Evolutionary conservation across 2,329 filamentous ascomycete genomes (phyloP), one percentile per base, ranked within the genome.

Genomic region (Claviceps fusiformis): DNA sequence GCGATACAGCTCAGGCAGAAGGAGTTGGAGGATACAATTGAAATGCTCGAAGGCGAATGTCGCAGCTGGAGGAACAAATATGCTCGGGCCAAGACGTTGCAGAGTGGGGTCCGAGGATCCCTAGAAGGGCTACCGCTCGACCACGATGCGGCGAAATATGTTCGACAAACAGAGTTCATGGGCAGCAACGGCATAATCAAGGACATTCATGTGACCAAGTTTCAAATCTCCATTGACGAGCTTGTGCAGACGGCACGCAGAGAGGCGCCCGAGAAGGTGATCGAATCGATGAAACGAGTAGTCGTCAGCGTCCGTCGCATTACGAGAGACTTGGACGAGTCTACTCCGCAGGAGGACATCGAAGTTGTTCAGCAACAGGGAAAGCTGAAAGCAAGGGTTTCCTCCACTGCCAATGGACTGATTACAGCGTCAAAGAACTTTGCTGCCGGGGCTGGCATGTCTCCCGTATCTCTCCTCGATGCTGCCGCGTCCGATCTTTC

Each of bases 381-480:
- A 33, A 89, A 85, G 68, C 77, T 95, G 58, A 95, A 89, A 70
- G 79, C 81, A 52, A 85, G 86, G 56, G 86, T 97, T 3, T 95
- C 90, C n/a, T 86, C 86, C 2, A 95, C 92, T 1, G 91, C 93
- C 51, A 97, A 97, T 75, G 93, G 92, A 65, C 76, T 98, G 56
- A 96, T 97, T 64, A 97, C 92, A 2, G 89, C 92, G 1, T 86
- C 89, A 39, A 95, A 95, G 73, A 95, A 95, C 65, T 95, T 93
- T 68, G 85, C 87, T 39, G 79, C 82, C 11, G 85, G 89, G 0
- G 83, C 82, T 24, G 93, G 93, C 35, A 80, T 98, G 37, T 92
- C 89, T 1, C 93, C 93, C 0, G 86, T 98, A n/a, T 95, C 89
- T 6, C 73, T 98, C 3, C 76, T 98, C 27, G 93, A 98, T 68